Conservation (phyloP, 1,284 basidiomycete genomes). For the Rhodotorula sp. region DNA sequence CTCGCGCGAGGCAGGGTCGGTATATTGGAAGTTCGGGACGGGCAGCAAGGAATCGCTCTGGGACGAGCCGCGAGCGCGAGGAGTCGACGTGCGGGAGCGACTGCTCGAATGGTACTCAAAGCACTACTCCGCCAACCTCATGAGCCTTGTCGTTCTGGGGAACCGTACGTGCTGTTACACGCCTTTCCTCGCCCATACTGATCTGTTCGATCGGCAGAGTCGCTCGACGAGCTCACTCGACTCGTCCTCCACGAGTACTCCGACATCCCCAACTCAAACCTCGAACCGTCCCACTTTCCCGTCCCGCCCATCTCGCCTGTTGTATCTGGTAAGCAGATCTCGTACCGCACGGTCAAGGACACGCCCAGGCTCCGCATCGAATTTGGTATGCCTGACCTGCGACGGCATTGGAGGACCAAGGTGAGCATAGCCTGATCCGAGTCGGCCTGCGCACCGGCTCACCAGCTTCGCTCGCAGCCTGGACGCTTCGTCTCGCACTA, state of each 20-base stretch:
- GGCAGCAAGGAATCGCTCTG: slow-evolving; percentile 83
- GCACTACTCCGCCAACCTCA: slow-evolving; percentile 90
- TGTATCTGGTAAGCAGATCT: slow-evolving; percentile 61
- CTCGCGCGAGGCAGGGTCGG: not conserved
- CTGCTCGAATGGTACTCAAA: slow-evolving; percentile 90
- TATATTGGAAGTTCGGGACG: slow-evolving; percentile 53
- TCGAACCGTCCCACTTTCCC: slow-evolving; percentile 10
- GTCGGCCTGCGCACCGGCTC: rapidly evolving
- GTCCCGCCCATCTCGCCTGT: slow-evolving; percentile 8
- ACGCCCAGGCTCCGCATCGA: slow-evolving; percentile 82
- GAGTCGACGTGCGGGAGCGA: slow-evolving; percentile 68
- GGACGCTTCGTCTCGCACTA: slow-evolving; percentile 76
- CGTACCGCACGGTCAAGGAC: slow-evolving; percentile 85
- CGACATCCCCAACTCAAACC: slow-evolving; percentile 67
- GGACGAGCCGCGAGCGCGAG: slow-evolving; percentile 59
- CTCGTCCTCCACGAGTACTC: slow-evolving; percentile 73
- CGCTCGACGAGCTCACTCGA: slow-evolving; percentile 71
- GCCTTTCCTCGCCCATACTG: not conserved
- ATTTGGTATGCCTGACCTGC: slow-evolving; percentile 65
- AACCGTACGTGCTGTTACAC: slow-evolving; percentile 59
- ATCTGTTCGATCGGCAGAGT: slow-evolving; percentile 57
- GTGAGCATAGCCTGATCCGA: not conserved
- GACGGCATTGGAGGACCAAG: slow-evolving; percentile 60
- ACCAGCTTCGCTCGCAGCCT: slow-evolving; percentile 54
- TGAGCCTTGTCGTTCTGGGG: slow-evolving; percentile 89